phyloP scores from a whole-genome alignment of 169 alveolate species.

The Eimeria tenella region DNA sequence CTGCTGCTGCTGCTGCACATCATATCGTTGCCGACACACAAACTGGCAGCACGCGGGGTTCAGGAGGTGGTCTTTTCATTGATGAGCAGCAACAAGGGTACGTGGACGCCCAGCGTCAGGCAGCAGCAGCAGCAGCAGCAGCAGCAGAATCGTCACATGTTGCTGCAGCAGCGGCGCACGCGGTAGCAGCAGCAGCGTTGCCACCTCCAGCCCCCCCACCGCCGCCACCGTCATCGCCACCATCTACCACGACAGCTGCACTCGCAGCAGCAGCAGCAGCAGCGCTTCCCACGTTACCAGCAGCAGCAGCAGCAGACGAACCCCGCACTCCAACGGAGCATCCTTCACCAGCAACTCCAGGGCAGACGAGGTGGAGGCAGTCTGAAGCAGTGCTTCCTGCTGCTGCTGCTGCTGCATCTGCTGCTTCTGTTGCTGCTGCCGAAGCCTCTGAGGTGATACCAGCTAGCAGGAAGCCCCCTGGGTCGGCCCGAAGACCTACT shows the following conservation, averaged over 20 bases:
- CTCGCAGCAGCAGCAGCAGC: not conserved
- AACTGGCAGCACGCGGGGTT: not conserved
- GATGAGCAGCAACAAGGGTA: not conserved
- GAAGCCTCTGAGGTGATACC: not conserved
- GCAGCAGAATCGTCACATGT: not conserved
- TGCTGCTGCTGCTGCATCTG: not conserved
- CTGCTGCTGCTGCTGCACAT: slow-evolving; percentile 18
- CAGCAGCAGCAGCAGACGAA: not conserved
- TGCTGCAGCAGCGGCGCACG: not conserved
- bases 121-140: slow-evolving; percentile 24
- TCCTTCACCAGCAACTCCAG: not conserved
- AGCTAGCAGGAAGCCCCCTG: not conserved
- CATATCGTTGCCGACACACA: not conserved
- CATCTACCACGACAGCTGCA: not conserved
- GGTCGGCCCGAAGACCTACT: not conserved
- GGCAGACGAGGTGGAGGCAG: not conserved
- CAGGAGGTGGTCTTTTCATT: not conserved
- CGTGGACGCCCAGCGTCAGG: not conserved
- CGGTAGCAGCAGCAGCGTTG: not conserved
- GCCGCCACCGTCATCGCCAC: not conserved
- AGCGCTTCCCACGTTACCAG: slow-evolving; percentile 2
- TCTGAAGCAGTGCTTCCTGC: not conserved
- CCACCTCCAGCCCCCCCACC: not conserved
- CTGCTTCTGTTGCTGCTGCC: not conserved
- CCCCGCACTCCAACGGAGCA: not conserved